Base-by-base conservation (phyloP, 2,329 filamentous ascomycete genomes). In the Nemania sp. region DNA sequence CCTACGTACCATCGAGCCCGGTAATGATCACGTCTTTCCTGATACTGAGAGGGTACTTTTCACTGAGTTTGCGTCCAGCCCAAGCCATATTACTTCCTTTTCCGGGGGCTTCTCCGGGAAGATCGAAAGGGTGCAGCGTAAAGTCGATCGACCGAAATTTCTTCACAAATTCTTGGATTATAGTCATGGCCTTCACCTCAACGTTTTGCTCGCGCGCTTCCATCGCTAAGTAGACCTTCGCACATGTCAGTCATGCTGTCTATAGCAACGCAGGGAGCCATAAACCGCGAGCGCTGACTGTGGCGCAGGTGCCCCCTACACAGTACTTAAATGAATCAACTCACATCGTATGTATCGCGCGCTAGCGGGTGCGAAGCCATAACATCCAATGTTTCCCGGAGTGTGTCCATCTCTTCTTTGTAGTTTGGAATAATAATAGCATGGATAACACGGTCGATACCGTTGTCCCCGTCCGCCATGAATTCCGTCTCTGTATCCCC, bases 31-130 rank as follows among this genome's bases (percentile, higher is more conserved):
- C 81, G 65, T 88, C 80, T 61, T 80, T 81, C 55, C 83, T 76
- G 60, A 72, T 63, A 6, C 66, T 67, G 52, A 80, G 72, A 5
- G 77, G 68, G 62, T 88, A 88, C 63, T 79, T 83, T 63, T 80
- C 78, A 67, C 83, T 86, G 46, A 86, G 75, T 68, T 85, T 83
- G 59, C 81, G 80, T 8, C 86, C 86, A 15, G 86, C 85, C 84
- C 86, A 90, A 46, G 82, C 81, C 56, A 88, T 78, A 68, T 90
- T 90, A 73, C 86, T 90, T 59, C 87, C 87, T 67, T 90, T 90
- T 53, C 87, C 87, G 49, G 86, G 84, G 44, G 86, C 81, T 67
- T 90, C 87, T 11, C 84, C 83, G 3, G 81, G 79, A 46, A 90
- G 81, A 49, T 83, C 82, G 19, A 77, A 72, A 1, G 87, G 86